Base-by-base conservation (phyloP, 164 flowering plant species). In the Stephania japonica region DNA sequence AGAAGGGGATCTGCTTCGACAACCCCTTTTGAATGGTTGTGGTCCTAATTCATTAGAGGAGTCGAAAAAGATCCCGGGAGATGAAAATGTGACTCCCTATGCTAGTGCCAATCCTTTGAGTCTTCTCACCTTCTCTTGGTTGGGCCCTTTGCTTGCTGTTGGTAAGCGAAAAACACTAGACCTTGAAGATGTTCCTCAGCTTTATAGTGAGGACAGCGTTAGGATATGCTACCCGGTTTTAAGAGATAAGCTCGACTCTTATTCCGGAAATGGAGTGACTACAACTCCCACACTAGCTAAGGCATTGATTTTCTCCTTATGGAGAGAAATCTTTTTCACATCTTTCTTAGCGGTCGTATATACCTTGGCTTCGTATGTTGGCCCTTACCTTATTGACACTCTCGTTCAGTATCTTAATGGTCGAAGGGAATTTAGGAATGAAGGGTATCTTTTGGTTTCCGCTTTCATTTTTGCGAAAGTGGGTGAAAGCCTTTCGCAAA, bases 171-270 rank as follows among this genome's bases (percentile, higher is more conserved):
- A 90, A 72, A 42, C 83, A 7, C 69, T 90, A 68, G 88, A 86
- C 85, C 86, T 88, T 70, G 87, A 86, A 70, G 91, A 89, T 83
- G 84, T 89, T 78, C 95, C 95, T 74, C 88, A 84, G 70, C 88
- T 90, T 38, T 81, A 74, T 42, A 9, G 41, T 19, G 11, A 42
- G 11, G 91, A 90, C 73, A 87, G 86, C 68, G 87, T 83, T 14
- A 71, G 67, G 32, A 84, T 80, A 64, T 77, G 80, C 3, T 86
- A 68, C 67, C 85, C 87, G 25, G 27, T 50, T 42, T 83, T 90
- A n/a, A 81, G 69, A 61, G 75, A 63, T 70, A 87, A 77, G 75
- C 81, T 91, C 18, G 84, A 84, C 66, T 77, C 84, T 7, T 72
- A 73, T 71, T 53, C 81, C 38, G 75, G 67, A 42, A 43, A 24